Percentiles rank a stretch among this genome's conserved stretches.
phyloP scores from a whole-genome alignment of 257 asterid genomes.

The Jasminum sambac region DNA sequence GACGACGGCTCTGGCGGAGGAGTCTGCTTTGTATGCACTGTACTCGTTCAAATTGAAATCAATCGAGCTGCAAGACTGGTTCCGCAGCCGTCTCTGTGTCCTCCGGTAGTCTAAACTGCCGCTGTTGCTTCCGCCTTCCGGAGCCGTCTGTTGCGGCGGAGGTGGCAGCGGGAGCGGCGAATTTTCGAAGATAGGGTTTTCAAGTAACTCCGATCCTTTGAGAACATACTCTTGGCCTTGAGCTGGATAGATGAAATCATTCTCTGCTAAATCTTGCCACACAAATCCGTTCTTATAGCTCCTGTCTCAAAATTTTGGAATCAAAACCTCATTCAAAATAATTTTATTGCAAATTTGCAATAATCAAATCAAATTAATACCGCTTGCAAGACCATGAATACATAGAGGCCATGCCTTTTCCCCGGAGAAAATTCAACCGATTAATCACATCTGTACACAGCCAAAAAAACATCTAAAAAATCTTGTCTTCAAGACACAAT shows the following conservation, averaged over 20 bases:
- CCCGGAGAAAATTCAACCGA: conserved; percentile 77
- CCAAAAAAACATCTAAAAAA: not conserved
- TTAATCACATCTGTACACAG: conserved; percentile 54
- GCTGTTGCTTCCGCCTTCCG: not conserved
- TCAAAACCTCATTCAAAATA: not conserved
- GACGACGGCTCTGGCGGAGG: conserved; percentile 40
- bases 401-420: conserved; percentile 69
- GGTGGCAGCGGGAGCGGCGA: conserved; percentile 17
- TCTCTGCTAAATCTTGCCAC: conserved; percentile 89
- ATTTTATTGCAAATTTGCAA: too few relatives aligned
- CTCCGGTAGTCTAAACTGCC: conserved; percentile 21
- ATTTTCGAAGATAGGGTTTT: conserved; percentile 28
- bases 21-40: conserved; percentile 58
- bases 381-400: conserved; percentile 93
- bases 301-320: conserved; percentile 33
- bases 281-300: conserved; percentile 84
- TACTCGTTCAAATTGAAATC: conserved; percentile 60
- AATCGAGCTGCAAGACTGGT: conserved; percentile 82
- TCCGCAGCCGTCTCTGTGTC: conserved; percentile 49
- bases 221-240: conserved; percentile 79
- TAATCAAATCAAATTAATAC: conserved; percentile 25
- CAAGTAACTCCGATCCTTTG: conserved; percentile 75
- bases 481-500: not conserved
- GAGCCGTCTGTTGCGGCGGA: not conserved
- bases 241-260: conserved; percentile 76